Evolutionary conservation across 371 early-diverging fungal species (phyloP).

Genomic region (Capniomyces stellatus): DNA sequence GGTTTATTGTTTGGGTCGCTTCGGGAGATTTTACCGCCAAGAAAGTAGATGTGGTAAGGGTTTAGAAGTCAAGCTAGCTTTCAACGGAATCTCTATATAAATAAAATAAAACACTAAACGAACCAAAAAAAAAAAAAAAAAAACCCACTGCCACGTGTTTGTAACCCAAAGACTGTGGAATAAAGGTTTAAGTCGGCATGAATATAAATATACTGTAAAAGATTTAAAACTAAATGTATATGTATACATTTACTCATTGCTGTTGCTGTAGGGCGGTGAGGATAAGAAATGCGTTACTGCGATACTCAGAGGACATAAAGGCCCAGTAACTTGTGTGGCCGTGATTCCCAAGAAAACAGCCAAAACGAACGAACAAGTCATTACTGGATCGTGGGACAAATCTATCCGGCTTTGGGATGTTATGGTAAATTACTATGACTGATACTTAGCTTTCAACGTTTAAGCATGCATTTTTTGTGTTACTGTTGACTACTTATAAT

Average conservation of each 20-base stretch:
- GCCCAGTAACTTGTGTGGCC: neutral
- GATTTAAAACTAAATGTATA: too few species aligned
- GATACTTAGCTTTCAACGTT: too few species aligned
- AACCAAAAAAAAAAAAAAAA: too few species aligned
- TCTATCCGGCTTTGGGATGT: slow-evolving; percentile 31
- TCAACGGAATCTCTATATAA: too few species aligned
- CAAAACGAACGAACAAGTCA: neutral
- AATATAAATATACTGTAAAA: too few species aligned
- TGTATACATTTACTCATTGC: too few species aligned
- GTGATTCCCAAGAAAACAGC: neutral
- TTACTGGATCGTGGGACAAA: slow-evolving; percentile 37
- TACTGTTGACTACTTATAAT: too few species aligned
- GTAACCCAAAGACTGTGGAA: too few species aligned
- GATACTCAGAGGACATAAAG: neutral
- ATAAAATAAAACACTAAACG: too few species aligned
- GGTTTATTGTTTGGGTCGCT: neutral
- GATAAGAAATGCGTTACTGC: neutral
- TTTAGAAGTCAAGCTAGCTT: neutral
- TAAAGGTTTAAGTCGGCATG: too few species aligned
- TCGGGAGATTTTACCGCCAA: neutral
- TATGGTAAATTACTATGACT: slow-evolving; percentile 4
- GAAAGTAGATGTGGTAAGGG: neutral
- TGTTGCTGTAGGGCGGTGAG: neutral
- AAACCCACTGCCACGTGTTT: too few species aligned
- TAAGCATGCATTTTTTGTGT: too few species aligned